Evolutionary conservation across 305 asterid species (phyloP).

Genomic region (Andrographis paniculata): DNA sequence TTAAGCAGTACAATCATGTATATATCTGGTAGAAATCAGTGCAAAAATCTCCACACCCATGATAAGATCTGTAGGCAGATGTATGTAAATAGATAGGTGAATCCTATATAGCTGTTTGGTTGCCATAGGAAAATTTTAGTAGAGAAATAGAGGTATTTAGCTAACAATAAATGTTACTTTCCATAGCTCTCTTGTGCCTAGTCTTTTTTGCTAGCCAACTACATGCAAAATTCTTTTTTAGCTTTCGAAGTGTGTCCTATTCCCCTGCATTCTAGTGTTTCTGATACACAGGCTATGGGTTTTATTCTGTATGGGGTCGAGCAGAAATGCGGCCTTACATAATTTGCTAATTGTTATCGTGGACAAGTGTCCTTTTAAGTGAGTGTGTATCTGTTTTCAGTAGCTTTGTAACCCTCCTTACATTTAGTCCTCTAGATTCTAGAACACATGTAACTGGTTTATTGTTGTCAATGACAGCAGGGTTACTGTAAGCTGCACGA

Average conservation of each 20-base stretch:
- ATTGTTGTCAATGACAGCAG: constrained; percentile 20
- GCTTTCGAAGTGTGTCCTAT: background rate
- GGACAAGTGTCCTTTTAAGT: background rate
- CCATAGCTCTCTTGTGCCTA: background rate
- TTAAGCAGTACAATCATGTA: too few species aligned
- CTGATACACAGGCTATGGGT: background rate
- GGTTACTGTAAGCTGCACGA: background rate
- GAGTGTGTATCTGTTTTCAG: background rate
- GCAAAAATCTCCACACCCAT: too few species aligned
- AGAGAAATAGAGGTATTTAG: too few species aligned
- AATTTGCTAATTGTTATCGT: background rate
- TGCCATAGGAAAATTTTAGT: too few species aligned
- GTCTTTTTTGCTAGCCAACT: background rate
- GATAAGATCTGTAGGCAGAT: too few species aligned
- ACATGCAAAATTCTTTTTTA: background rate
- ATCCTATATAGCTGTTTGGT: too few species aligned
- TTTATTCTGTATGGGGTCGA: background rate
- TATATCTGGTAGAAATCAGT: too few species aligned
- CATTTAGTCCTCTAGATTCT: background rate
- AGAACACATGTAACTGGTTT: constrained; percentile 10
- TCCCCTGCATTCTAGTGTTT: background rate
- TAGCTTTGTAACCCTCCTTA: background rate
- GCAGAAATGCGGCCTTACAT: background rate
- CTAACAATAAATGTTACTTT: too few species aligned
- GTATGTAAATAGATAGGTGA: too few species aligned